phyloP scores from a whole-genome alignment of 2,329 filamentous ascomycete species.

The Aspergillus nomiae region DNA sequence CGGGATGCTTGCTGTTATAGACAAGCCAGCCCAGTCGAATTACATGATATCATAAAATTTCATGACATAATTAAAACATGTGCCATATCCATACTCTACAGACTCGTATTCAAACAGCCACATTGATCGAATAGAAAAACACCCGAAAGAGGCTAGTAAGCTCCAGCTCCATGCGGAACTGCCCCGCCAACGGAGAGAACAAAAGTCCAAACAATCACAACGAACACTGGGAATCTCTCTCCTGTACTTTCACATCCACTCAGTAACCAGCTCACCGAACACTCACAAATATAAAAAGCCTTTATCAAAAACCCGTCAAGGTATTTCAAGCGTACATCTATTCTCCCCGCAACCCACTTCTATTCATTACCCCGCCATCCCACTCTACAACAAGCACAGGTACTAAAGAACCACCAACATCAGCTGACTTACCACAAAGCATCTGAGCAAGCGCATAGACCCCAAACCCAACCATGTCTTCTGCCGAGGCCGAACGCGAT shows the following conservation, averaged over 20 bases:
- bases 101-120: neutral
- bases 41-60: neutral
- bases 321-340: neutral
- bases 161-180: conserved; percentile 2
- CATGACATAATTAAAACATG: neutral
- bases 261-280: neutral
- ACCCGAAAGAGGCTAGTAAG: neutral
- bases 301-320: neutral
- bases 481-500: conserved; percentile 32
- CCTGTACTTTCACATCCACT: neutral
- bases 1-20: neutral
- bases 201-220: neutral
- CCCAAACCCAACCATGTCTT: conserved; percentile 26
- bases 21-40: neutral
- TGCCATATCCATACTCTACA: neutral
- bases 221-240: neutral
- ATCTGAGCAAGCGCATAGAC: neutral
- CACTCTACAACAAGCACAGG: neutral
- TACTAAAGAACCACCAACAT: neutral
- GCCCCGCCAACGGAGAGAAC: conserved; percentile 10
- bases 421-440: neutral
- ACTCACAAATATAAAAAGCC: neutral
- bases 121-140: neutral
- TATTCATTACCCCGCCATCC: neutral
- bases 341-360: neutral